phyloP scores from a whole-genome alignment of 2,329 filamentous ascomycete genomes.

The Stagonosporopsis rhizophila region DNA sequence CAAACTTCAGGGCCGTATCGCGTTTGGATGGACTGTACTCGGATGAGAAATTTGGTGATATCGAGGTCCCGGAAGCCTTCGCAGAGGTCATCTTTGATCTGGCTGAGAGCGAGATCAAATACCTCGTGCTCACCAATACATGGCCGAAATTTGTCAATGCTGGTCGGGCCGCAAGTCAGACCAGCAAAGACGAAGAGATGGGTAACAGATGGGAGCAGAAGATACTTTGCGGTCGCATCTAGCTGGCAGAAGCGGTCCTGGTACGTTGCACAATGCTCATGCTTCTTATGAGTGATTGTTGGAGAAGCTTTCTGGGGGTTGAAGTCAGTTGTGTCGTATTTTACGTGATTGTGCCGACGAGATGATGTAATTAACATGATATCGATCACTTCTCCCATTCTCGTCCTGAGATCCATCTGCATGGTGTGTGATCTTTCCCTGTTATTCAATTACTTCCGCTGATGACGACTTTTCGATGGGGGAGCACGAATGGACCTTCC shows the following conservation, averaged over 20 bases:
- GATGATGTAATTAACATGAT: slow-evolving; percentile 15
- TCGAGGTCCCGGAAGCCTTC: slow-evolving; percentile 37
- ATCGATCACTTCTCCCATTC: not conserved
- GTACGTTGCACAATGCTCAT: not conserved
- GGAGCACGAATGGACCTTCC: slow-evolving; percentile 32
- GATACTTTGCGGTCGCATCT: slow-evolving; percentile 15
- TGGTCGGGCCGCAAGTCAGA: slow-evolving; percentile 28
- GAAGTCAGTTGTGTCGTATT: not conserved
- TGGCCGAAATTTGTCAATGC: slow-evolving; percentile 48
- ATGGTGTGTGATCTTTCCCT: not conserved
- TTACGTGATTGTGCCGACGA: not conserved
- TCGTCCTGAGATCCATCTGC: not conserved
- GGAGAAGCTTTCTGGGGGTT: not conserved
- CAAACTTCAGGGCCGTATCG: slow-evolving; percentile 38
- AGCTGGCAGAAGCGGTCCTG: not conserved
- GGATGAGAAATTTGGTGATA: slow-evolving; percentile 25
- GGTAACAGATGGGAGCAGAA: slow-evolving; percentile 20
- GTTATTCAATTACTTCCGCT: not conserved
- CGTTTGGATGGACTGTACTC: slow-evolving; percentile 27
- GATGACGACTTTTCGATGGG: slow-evolving; percentile 13
- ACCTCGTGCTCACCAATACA: slow-evolving; percentile 46
- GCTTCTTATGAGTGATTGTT: not conserved
- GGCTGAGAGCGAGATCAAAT: slow-evolving; percentile 46
- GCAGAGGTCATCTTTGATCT: slow-evolving; percentile 38
- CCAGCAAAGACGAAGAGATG: slow-evolving; percentile 27